Evolutionary conservation across 352 stramenopile species (phyloP), one percentile per base, ranked within the genome.

Genomic region (Pythium sp.): DNA sequence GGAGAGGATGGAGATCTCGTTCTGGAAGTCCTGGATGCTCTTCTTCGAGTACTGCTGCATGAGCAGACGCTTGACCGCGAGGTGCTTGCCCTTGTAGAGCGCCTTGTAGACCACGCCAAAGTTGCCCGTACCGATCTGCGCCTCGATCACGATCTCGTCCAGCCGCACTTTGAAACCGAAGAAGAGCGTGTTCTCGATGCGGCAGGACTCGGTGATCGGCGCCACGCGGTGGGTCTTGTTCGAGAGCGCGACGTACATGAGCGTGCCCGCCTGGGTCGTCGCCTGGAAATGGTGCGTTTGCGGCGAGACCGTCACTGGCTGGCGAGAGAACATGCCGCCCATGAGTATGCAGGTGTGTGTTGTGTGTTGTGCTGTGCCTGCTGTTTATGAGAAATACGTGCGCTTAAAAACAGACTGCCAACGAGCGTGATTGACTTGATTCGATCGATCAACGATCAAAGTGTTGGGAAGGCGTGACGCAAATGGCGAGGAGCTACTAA

Each of bases 71-170:
- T 93, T 93, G 64, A 91, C 73, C 11, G 85, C 85, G 46, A 93
- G 67, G 56, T 84, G 81, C 67, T 90, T 93, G 62, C 82, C 81
- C 62, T 89, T 86, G 80, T 84, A 90, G 62, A 87, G 77, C 2
- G 81, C 84, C 64, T 91, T 89, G 75, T 91, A 93, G n/a, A 93
- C 82, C 5, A 88, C 82, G 30, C 85, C 85, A 66, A 93, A 93
- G 59, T 87, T 93, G 56, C 85, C 82, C 18, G 78, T 84, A 41
- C 82, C 85, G 64, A 93, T 86, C 70, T 84, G 78, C 56, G 80
- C 78, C 56, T 89, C 80, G 46, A 93, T 81, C 67, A 77, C 68
- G 62, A 93, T 90, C 41, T 90, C 81, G 9, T 87, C 76, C 53
- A 90, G 86, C 43, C 70, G 76, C 26, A 93, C 78, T 26, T 89